Percentiles rank a stretch among this genome's conserved stretches.
phyloP scores from a whole-genome alignment of 139 green algal genomes.

The Zygnema circumcarinatum region DNA sequence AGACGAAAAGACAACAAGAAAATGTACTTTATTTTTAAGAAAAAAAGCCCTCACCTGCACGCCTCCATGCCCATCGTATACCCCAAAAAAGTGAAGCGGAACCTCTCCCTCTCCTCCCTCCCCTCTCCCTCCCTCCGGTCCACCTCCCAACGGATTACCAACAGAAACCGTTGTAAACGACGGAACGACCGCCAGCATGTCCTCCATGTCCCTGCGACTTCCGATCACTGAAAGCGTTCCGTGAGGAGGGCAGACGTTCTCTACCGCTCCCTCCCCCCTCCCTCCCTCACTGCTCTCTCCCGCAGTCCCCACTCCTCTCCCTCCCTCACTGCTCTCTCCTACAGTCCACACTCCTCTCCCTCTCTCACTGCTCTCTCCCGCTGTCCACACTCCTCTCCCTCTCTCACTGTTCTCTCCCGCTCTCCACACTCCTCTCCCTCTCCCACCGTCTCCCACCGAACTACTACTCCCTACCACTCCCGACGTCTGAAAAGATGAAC shows the following conservation, averaged over 20 bases:
- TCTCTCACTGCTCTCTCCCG: neutral
- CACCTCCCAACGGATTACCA: neutral
- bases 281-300: neutral
- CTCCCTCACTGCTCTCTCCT: neutral
- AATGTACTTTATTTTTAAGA: neutral
- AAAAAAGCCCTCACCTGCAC: slow-evolving; percentile 19
- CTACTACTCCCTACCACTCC: neutral
- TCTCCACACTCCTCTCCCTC: neutral
- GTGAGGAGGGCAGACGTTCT: slow-evolving; percentile 69
- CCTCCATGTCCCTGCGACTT: slow-evolving; percentile 77
- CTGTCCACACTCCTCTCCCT: neutral
- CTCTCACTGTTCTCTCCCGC: neutral
- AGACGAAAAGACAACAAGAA: neutral
- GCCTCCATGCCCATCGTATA: slow-evolving; percentile 80
- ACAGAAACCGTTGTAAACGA: slow-evolving; percentile 7
- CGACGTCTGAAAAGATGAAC: neutral
- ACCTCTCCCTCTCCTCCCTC: slow-evolving; percentile 10
- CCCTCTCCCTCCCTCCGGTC: neutral
- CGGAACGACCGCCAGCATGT: slow-evolving; percentile 67
- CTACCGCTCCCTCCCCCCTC: neutral
- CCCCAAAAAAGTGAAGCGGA: slow-evolving; percentile 78
- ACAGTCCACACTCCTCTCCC: neutral
- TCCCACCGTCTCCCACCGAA: too few species aligned
- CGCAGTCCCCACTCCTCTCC: neutral
- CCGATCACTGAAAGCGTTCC: slow-evolving; percentile 75